Conservation (phyloP, 495 filamentous ascomycete species). For the Trichoderma virens region DNA sequence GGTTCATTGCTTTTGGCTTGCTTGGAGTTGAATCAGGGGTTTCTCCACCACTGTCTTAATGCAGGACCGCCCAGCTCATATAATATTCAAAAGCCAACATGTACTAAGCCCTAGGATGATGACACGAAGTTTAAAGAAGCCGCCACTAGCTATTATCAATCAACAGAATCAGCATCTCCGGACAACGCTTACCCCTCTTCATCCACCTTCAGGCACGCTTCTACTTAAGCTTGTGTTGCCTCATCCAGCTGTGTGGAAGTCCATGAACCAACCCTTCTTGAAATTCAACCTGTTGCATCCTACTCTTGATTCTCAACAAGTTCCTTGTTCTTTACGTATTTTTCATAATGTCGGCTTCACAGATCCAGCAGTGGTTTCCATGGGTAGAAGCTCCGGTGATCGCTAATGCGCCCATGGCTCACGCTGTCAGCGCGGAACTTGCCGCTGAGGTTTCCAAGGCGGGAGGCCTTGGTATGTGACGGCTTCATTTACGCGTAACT, state of each 20-base stretch:
- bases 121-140: neutral
- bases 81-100: too few species aligned
- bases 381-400: conserved; percentile 54
- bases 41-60: too few species aligned
- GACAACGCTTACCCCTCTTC: neutral
- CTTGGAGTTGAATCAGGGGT: too few species aligned
- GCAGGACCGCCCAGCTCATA: too few species aligned
- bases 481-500: neutral
- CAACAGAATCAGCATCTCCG: neutral
- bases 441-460: conserved; percentile 58
- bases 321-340: neutral
- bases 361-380: conserved; percentile 38
- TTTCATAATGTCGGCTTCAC: neutral
- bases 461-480: conserved; percentile 51
- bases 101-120: conserved; percentile 2
- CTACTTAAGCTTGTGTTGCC: neutral
- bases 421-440: conserved; percentile 53
- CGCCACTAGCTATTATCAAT: neutral
- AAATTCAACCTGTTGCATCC: too few species aligned
- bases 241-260: too few species aligned
- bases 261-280: too few species aligned
- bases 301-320: too few species aligned
- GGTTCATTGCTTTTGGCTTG: too few species aligned
- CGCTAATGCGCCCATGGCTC: conserved; percentile 64
- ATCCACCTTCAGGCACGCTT: too few species aligned